A percentile compares a stretch with the other conserved stretches of the same genome.
Evolutionary conservation across 805 yeast species (phyloP).

Genomic region (Tetrapisispora pingtungensis): DNA sequence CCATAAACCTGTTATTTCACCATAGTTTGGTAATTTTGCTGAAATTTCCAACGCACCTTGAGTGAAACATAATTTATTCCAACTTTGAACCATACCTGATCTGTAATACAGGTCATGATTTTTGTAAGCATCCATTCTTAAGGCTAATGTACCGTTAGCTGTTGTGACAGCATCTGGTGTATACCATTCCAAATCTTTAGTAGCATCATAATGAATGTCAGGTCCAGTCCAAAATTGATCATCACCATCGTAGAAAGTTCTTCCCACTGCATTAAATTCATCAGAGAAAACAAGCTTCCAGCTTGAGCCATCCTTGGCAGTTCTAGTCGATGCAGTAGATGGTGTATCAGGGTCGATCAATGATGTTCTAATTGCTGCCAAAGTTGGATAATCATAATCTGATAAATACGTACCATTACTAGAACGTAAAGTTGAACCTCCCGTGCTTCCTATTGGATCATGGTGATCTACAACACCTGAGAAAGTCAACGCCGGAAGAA

Average conservation of each 20-base stretch:
- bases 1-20: slow-evolving; percentile 78
- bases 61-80: slow-evolving; percentile 87
- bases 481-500: slow-evolving; percentile 77
- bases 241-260: slow-evolving; percentile 83
- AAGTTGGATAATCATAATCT: slow-evolving; percentile 39
- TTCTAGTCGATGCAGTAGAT: slow-evolving; percentile 36
- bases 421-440: slow-evolving; percentile 1
- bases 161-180: slow-evolving; percentile 85
- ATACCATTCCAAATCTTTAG: slow-evolving; percentile 89
- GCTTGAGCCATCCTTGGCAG: slow-evolving; percentile 46
- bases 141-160: slow-evolving; percentile 53
- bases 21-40: slow-evolving; percentile 70
- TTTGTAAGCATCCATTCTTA: slow-evolving; percentile 71
- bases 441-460: not conserved
- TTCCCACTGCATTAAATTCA: slow-evolving; percentile 82
- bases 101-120: slow-evolving; percentile 75
- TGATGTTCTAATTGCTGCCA: slow-evolving; percentile 41
- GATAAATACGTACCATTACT: slow-evolving; percentile 32
- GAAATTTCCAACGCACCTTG: slow-evolving; percentile 74
- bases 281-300: slow-evolving; percentile 83
- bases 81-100: slow-evolving; percentile 84
- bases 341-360: slow-evolving; percentile 61
- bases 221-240: slow-evolving; percentile 88
- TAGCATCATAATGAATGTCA: slow-evolving; percentile 76
- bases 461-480: slow-evolving; percentile 48